Evolutionary conservation across 352 stramenopile species (phyloP).

Genomic region (Pythium coloratum): DNA sequence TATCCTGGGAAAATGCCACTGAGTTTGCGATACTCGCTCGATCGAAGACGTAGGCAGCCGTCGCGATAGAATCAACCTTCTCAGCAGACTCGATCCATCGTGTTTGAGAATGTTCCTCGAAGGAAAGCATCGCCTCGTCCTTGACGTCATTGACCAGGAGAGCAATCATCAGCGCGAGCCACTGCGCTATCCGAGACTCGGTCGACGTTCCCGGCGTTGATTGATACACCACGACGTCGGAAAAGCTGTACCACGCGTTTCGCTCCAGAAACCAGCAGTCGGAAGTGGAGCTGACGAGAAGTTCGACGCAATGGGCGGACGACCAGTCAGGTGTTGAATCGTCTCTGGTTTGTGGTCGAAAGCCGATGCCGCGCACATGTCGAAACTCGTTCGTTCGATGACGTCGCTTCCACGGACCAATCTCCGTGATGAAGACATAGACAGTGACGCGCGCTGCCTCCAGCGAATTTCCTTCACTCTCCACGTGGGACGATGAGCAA

Average conservation of each 20-base stretch:
- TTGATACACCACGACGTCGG: not conserved
- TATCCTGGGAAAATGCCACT: not conserved
- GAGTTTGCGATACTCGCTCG: not conserved
- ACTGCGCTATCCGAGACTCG: not conserved
- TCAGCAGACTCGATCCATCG: not conserved
- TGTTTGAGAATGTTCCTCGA: not conserved
- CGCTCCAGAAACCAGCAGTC: slow-evolving; percentile 21
- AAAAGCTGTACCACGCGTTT: slow-evolving; percentile 11
- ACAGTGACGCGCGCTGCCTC: not conserved
- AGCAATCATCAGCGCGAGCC: not conserved
- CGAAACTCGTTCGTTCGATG: slow-evolving; percentile 11
- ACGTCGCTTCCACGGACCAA: slow-evolving; percentile 22
- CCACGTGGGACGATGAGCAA: slow-evolving; percentile 1
- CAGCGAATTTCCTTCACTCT: not conserved
- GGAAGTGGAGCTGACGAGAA: slow-evolving; percentile 13
- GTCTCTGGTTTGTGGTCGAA: not conserved
- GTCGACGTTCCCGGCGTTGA: not conserved
- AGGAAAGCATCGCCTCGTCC: not conserved
- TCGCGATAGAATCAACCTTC: not conserved
- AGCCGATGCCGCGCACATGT: slow-evolving; percentile 19
- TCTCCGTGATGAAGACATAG: slow-evolving; percentile 25
- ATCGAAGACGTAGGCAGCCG: not conserved
- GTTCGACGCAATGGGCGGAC: slow-evolving; percentile 12
- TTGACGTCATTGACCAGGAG: no score
- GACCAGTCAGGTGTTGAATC: slow-evolving; percentile 6